These are phyloP conservation scores for Pseudozyma thailandica DNA, from an alignment of 1,284 basidiomycete species.

Conservation along the genomic window DNA sequence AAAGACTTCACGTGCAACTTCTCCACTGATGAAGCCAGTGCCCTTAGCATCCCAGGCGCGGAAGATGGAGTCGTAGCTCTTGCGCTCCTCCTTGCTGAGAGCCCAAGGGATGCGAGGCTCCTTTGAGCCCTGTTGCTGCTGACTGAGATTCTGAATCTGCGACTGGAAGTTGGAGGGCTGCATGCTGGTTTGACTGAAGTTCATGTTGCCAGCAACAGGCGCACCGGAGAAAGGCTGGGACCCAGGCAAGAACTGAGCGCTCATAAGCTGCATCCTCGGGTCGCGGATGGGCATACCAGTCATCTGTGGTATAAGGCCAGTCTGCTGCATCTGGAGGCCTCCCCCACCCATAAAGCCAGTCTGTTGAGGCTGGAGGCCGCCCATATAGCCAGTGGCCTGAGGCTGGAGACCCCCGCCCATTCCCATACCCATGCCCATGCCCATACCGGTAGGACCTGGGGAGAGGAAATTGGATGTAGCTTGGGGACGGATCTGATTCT, in stretches of 20 bases:
- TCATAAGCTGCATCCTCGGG: conserved; percentile 67
- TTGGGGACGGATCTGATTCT: conserved; percentile 24
- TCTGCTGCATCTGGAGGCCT: conserved; percentile 58
- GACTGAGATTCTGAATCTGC: conserved; percentile 67
- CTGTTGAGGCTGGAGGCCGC: conserved; percentile 55
- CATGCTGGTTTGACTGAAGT: conserved; percentile 64
- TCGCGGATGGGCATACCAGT: conserved; percentile 66
- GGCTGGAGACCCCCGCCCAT: conserved; percentile 23
- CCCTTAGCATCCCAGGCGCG: conserved; percentile 88
- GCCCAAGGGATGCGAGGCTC: conserved; percentile 88
- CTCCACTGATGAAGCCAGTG: conserved; percentile 87
- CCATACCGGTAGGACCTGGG: conserved; percentile 53
- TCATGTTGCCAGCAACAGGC: conserved; percentile 64
- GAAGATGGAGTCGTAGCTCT: conserved; percentile 96
- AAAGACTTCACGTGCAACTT: conserved; percentile 90
- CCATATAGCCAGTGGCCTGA: conserved; percentile 15
- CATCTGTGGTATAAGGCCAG: conserved; percentile 66
- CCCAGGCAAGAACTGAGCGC: conserved; percentile 66
- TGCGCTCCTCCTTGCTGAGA: conserved; percentile 89
- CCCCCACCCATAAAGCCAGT: conserved; percentile 53
- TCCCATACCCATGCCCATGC: conserved; percentile 33
- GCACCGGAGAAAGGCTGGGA: conserved; percentile 64
- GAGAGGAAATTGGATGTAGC: conserved; percentile 38
- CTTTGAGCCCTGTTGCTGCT: conserved; percentile 77
- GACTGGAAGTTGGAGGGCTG: conserved; percentile 66